Percentiles rank a stretch among this genome's conserved stretches.
These are phyloP conservation scores for Suhomyces pyralidae DNA, from an alignment of 805 yeast species.

Conservation along the genomic window DNA sequence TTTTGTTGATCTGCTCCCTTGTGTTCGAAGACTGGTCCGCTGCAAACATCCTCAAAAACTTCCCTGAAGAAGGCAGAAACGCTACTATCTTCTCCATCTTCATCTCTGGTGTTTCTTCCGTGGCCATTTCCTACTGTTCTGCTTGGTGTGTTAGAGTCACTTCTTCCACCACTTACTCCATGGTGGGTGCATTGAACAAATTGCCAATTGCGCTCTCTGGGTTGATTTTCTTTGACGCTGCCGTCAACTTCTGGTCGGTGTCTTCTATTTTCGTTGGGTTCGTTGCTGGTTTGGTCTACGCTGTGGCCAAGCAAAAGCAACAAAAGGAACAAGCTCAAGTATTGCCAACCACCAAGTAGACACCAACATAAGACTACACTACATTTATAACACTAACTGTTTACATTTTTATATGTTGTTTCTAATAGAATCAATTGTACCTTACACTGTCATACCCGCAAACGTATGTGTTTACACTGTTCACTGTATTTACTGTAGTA, in stretches of 20 bases:
- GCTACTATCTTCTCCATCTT: constrained; percentile 79
- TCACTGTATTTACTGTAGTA: too few relatives aligned
- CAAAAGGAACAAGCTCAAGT: constrained; percentile 36
- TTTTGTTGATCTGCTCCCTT: constrained; percentile 71
- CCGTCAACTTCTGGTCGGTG: constrained; percentile 88
- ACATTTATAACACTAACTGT: too few relatives aligned
- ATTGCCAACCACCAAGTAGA: constrained; percentile 8
- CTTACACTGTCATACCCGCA: too few relatives aligned
- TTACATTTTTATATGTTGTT: too few relatives aligned
- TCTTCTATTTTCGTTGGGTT: constrained; percentile 91
- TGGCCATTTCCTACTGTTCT: constrained; percentile 96
- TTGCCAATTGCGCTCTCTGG: constrained; percentile 97
- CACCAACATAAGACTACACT: too few relatives aligned
- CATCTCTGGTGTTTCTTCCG: constrained; percentile 89
- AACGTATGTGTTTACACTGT: too few relatives aligned
- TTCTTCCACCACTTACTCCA: constrained; percentile 95
- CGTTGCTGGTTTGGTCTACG: constrained; percentile 92
- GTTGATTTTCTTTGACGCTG: constrained; percentile 89
- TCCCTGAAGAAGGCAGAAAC: constrained; percentile 68
- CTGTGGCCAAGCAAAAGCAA: constrained; percentile 93
- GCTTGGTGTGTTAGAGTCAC: constrained; percentile 99
- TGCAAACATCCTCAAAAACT: constrained; percentile 68
- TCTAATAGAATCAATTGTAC: too few relatives aligned
- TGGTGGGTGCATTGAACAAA: constrained; percentile 99
- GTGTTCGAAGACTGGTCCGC: constrained; percentile 91